phyloP scores from a whole-genome alignment of 2,329 filamentous ascomycete genomes.

The Bipolaris victoriae region DNA sequence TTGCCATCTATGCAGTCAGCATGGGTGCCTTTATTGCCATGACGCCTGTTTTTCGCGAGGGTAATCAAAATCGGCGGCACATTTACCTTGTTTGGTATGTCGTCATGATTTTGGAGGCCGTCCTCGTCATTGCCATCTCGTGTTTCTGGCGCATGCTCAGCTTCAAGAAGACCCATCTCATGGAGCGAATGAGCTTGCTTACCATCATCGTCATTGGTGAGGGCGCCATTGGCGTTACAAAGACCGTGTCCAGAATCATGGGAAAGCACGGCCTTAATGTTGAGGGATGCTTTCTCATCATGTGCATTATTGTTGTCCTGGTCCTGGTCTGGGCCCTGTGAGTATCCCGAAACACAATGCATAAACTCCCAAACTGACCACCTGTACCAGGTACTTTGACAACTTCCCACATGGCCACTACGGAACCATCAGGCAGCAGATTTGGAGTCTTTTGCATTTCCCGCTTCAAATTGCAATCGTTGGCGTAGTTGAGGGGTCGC shows the following conservation, averaged over 20 bases:
- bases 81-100: constrained; percentile 48
- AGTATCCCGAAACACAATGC: background rate
- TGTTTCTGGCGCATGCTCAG: constrained; percentile 63
- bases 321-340: constrained; percentile 66
- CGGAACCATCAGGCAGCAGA: constrained; percentile 63
- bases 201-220: constrained; percentile 72
- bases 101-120: constrained; percentile 60
- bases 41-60: constrained; percentile 41
- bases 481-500: constrained; percentile 67
- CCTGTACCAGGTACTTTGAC: constrained; percentile 56
- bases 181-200: constrained; percentile 67
- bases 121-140: constrained; percentile 60
- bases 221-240: constrained; percentile 66
- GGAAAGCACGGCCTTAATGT: constrained; percentile 45
- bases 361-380: background rate
- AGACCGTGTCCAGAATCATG: constrained; percentile 55
- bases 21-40: constrained; percentile 42
- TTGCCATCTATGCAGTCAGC: constrained; percentile 34
- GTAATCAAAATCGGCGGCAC: constrained; percentile 15
- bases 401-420: constrained; percentile 59
- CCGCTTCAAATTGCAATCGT: constrained; percentile 69
- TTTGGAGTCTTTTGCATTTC: constrained; percentile 65
- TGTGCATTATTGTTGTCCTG: constrained; percentile 46
- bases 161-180: constrained; percentile 67
- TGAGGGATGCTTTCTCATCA: constrained; percentile 44